Conservation (phyloP, 768 basidiomycete genomes). For the Hericium rajendrae region DNA sequence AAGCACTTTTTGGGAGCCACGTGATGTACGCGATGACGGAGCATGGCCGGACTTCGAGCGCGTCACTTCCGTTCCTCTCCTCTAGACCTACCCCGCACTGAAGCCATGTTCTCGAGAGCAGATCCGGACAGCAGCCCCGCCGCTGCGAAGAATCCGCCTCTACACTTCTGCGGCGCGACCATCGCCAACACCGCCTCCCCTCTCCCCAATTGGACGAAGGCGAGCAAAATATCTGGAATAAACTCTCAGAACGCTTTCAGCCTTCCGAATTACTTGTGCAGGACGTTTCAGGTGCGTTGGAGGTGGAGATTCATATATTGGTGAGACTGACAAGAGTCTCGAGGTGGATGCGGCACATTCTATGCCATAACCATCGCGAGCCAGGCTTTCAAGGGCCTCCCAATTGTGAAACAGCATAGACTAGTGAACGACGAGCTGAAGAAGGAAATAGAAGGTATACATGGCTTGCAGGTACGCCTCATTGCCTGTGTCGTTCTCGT, state of each 20-base stretch:
- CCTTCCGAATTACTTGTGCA: constrained; percentile 78
- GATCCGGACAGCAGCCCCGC: constrained; percentile 14
- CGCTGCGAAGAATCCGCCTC: constrained; percentile 10
- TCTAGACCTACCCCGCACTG: neutral
- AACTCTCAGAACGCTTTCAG: constrained; percentile 65
- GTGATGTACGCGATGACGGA: neutral
- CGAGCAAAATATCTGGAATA: constrained; percentile 62
- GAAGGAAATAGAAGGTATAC: constrained; percentile 82
- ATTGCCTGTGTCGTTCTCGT: neutral
- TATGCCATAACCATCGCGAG: constrained; percentile 89
- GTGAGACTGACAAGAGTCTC: neutral
- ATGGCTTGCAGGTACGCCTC: constrained; percentile 78
- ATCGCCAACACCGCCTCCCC: neutral
- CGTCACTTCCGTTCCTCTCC: neutral
- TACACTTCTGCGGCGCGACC: constrained; percentile 11
- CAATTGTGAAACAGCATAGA: constrained; percentile 88
- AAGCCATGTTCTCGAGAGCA: constrained; percentile 18
- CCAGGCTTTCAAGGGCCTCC: constrained; percentile 73
- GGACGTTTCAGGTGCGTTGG: constrained; percentile 80
- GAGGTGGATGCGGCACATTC: constrained; percentile 96
- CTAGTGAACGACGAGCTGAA: constrained; percentile 82
- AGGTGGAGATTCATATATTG: neutral
- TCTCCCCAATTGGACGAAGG: constrained; percentile 36
- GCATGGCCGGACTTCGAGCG: neutral
- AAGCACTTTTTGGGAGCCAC: neutral